Evolutionary conservation across 768 basidiomycete species (phyloP).

Genomic region (Trametes maxima): DNA sequence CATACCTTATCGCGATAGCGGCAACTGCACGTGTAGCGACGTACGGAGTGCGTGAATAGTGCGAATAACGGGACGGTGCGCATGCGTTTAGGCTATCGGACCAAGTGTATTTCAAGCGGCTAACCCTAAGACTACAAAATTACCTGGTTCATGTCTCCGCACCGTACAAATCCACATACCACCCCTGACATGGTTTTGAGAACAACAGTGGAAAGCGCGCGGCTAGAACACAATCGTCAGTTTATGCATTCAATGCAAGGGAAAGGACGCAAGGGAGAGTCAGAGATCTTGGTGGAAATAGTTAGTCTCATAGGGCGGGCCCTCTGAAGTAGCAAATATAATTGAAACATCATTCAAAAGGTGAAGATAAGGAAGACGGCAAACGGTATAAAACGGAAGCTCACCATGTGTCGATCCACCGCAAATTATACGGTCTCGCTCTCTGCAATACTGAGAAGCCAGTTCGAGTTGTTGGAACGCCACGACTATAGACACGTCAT

Average conservation of each 20-base stretch:
- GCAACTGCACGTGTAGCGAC: background rate
- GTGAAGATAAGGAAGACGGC: constrained; percentile 20
- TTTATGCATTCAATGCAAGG: constrained; percentile 10
- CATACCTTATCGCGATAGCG: background rate
- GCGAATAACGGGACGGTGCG: background rate
- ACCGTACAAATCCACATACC: no score
- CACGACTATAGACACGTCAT: no score
- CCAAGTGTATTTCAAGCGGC: background rate
- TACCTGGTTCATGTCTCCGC: no score
- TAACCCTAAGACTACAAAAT: no score
- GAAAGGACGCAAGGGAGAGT: constrained; percentile 33
- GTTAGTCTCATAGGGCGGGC: constrained; percentile 70
- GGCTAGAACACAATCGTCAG: background rate
- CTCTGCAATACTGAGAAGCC: no score
- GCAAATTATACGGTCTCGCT: background rate
- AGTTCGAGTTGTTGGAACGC: no score
- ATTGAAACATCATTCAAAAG: constrained; percentile 37
- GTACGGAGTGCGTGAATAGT: no score
- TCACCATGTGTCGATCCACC: background rate
- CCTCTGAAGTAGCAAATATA: constrained; percentile 95
- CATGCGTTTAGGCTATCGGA: constrained; percentile 12
- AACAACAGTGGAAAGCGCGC: no score
- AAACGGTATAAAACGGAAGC: constrained; percentile 7
- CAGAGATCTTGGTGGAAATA: constrained; percentile 84
- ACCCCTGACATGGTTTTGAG: no score